phyloP scores from a whole-genome alignment of 108 stramenopile genomes.

The Cyclotella choctawhatcheeana region DNA sequence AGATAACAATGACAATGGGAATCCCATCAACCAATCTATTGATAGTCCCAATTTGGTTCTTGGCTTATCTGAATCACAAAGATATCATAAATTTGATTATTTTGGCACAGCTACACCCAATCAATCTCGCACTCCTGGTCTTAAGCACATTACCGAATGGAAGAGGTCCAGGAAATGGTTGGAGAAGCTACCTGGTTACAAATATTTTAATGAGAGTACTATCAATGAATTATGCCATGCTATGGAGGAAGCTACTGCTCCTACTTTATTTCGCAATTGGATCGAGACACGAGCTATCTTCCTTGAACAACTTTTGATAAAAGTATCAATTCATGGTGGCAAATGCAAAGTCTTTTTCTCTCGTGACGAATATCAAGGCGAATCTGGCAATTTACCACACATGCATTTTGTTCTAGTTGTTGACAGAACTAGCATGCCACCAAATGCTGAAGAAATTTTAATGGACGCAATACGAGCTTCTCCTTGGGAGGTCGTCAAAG shows the following conservation, averaged over 20 bases:
- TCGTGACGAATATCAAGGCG: conserved; percentile 32
- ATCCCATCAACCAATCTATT: no score
- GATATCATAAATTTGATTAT: conserved; percentile 7
- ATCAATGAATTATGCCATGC: conserved; percentile 4
- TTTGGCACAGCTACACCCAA: conserved; percentile 28
- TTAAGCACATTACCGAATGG: conserved; percentile 7
- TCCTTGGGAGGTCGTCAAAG: neutral
- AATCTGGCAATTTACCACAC: conserved; percentile 25
- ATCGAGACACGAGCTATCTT: conserved; percentile 13
- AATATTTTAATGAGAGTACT: neutral
- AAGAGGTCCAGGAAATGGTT: conserved; percentile 13
- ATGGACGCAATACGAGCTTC: conserved; percentile 1
- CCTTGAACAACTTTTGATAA: conserved; percentile 13
- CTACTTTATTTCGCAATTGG: conserved; percentile 15
- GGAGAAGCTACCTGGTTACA: conserved; percentile 6
- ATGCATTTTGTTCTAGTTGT: conserved; percentile 22
- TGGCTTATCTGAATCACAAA: conserved; percentile 10
- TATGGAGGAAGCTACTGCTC: conserved; percentile 17
- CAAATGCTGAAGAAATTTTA: neutral
- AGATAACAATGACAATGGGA: no score
- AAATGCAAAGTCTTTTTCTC: conserved; percentile 1
- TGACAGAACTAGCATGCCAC: neutral
- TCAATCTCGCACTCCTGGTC: conserved; percentile 2
- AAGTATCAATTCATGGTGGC: neutral
- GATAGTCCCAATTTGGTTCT: no score